A percentile compares a stretch with the other conserved stretches of the same genome.
Conservation (phyloP, 2,329 filamentous ascomycete genomes). For the Coniochaeta sp. region DNA sequence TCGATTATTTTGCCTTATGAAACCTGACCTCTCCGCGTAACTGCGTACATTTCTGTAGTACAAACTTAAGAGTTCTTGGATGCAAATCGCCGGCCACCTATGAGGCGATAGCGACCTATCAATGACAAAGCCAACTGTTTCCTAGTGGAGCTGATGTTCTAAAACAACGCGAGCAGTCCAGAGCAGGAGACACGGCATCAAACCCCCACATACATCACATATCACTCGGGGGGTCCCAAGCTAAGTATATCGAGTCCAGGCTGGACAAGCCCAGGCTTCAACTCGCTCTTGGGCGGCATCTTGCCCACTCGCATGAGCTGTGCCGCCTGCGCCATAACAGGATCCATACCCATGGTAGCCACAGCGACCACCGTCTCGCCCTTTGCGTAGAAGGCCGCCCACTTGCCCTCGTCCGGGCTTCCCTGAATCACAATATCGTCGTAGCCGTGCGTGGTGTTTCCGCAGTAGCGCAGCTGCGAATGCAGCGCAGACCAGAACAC, state of each 20-base stretch:
- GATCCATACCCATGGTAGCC: conserved; percentile 85
- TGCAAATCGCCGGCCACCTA: too few species aligned
- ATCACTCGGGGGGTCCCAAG: conserved; percentile 27
- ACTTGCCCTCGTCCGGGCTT: conserved; percentile 68
- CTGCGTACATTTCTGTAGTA: too few species aligned
- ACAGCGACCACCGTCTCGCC: conserved; percentile 85
- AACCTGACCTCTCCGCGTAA: too few species aligned
- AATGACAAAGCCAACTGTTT: too few species aligned
- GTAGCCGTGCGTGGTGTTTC: conserved; percentile 73
- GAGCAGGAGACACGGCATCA: neutral
- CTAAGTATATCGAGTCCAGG: conserved; percentile 36
- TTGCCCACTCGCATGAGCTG: conserved; percentile 76
- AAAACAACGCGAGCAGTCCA: neutral
- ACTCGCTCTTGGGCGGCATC: conserved; percentile 76
- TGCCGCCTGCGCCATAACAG: conserved; percentile 72
- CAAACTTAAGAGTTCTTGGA: too few species aligned
- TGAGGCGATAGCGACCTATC: too few species aligned
- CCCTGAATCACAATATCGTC: conserved; percentile 81
- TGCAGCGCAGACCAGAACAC: conserved; percentile 96
- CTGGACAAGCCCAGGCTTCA: conserved; percentile 47
- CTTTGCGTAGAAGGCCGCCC: conserved; percentile 82
- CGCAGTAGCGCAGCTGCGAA: conserved; percentile 85
- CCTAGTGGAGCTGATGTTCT: neutral
- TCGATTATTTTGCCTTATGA: too few species aligned
- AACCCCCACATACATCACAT: too few species aligned